Evolutionary conservation across 768 basidiomycete genomes (phyloP).

Genomic region (Trametes sanguinea): DNA sequence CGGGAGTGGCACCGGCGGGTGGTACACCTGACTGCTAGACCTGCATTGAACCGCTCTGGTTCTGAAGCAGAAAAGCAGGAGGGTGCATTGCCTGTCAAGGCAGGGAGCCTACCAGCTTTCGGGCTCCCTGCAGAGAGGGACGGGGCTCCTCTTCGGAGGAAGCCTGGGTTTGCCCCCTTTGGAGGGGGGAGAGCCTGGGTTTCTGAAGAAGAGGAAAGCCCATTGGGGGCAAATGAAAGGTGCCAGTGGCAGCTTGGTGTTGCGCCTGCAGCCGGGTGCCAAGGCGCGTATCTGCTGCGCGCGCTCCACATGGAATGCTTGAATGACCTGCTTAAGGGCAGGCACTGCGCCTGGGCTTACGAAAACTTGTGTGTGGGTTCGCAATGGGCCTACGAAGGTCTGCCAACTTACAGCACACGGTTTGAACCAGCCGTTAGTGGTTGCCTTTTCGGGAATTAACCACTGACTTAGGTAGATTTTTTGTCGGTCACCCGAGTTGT

Average conservation of each 20-base stretch:
- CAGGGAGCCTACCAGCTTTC: slow-evolving; percentile 3
- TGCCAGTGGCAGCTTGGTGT: background rate
- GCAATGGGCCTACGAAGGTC: no score
- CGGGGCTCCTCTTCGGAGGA: slow-evolving; percentile 8
- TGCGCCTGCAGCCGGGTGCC: background rate
- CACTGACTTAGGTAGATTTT: background rate
- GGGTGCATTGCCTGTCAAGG: background rate
- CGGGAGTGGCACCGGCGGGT: no score
- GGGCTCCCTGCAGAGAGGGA: slow-evolving; percentile 7
- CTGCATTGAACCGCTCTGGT: background rate
- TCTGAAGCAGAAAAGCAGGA: background rate
- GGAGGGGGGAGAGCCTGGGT: background rate
- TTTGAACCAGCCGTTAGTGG: no score
- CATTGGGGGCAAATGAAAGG: background rate
- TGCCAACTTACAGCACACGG: no score
- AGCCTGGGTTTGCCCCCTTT: background rate
- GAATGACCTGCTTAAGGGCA: no score
- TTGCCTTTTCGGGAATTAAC: no score
- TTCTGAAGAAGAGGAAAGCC: slow-evolving; percentile 2
- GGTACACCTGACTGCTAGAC: no score
- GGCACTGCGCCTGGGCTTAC: no score
- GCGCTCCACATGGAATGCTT: no score
- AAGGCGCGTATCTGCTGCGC: no score
- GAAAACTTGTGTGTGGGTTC: no score
- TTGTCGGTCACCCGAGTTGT: background rate